A percentile compares a stretch with the other conserved stretches of the same genome.
These are phyloP conservation scores for Ceriops zippeliana DNA, from an alignment of 345 rosid species.

Conservation along the genomic window DNA sequence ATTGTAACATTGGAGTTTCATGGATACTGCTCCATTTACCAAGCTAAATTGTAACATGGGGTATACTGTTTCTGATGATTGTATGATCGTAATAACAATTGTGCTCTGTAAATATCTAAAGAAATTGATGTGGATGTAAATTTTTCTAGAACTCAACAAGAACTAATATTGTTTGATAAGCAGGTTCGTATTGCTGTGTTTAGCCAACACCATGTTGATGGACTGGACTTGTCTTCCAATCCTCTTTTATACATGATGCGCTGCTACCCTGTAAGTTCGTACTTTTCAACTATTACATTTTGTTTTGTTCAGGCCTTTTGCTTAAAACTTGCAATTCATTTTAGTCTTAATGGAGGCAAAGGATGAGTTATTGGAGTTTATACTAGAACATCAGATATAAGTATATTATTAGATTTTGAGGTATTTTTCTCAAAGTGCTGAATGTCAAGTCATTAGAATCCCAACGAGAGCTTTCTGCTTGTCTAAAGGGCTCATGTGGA, in stretches of 20 bases:
- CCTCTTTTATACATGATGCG: conserved; percentile 99
- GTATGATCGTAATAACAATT: background rate
- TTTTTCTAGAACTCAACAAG: conserved; percentile 8
- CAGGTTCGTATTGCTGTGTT: conserved; percentile 99
- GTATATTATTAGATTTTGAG: background rate
- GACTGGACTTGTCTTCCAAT: conserved; percentile 88
- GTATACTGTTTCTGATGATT: background rate
- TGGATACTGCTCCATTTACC: background rate
- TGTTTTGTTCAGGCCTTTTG: background rate
- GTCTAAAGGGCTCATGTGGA: too few species aligned
- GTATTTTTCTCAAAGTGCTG: background rate
- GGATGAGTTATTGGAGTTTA: background rate
- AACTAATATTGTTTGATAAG: conserved; percentile 12
- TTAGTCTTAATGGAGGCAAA: background rate
- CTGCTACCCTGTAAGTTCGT: conserved; percentile 79
- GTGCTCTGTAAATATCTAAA: too few species aligned
- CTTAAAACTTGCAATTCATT: background rate
- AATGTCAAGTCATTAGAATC: background rate
- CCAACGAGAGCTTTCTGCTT: background rate
- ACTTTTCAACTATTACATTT: background rate
- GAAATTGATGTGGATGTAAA: too few species aligned
- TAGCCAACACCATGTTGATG: conserved; percentile 98
- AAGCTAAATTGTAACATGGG: background rate
- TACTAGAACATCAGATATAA: background rate
- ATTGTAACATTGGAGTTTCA: background rate